Conservation (phyloP, 2,329 filamentous ascomycete genomes). For the Colletotrichum sp. region DNA sequence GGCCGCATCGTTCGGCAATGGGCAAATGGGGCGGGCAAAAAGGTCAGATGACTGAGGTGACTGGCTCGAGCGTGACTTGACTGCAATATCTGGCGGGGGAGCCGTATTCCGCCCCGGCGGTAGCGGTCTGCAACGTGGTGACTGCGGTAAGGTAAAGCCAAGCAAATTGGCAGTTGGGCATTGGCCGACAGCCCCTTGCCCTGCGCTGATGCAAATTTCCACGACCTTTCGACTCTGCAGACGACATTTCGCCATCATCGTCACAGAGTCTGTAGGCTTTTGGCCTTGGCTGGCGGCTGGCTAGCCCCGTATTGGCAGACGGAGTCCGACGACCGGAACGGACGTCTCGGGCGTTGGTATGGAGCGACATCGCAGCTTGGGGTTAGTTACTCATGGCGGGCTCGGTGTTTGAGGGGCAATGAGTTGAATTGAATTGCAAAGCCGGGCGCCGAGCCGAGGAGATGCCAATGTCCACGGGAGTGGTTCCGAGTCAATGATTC, state of each 20-base stretch:
- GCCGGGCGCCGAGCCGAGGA: conserved; percentile 4
- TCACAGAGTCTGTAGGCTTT: background rate
- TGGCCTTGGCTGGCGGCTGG: background rate
- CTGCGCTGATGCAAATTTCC: background rate
- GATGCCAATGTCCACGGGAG: background rate
- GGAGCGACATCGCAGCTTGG: background rate
- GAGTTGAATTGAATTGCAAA: background rate
- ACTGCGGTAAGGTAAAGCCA: background rate
- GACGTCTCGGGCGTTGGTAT: background rate
- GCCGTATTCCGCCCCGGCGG: background rate
- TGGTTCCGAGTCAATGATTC: background rate
- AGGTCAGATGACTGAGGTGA: conserved; percentile 19
- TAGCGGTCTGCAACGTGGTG: background rate
- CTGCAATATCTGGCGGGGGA: background rate
- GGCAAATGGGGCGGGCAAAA: background rate
- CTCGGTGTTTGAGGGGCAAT: background rate
- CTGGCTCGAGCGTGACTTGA: background rate
- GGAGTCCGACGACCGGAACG: conserved; percentile 8
- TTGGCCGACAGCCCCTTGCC: background rate
- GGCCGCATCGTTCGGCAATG: background rate
- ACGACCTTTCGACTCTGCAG: background rate
- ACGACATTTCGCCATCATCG: background rate
- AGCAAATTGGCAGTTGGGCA: background rate
- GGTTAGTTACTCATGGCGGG: background rate
- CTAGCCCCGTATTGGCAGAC: background rate